A percentile compares a stretch with the other conserved stretches of the same genome.
Conservation (phyloP, 2,329 filamentous ascomycete species). For the Aspergillus sergii region DNA sequence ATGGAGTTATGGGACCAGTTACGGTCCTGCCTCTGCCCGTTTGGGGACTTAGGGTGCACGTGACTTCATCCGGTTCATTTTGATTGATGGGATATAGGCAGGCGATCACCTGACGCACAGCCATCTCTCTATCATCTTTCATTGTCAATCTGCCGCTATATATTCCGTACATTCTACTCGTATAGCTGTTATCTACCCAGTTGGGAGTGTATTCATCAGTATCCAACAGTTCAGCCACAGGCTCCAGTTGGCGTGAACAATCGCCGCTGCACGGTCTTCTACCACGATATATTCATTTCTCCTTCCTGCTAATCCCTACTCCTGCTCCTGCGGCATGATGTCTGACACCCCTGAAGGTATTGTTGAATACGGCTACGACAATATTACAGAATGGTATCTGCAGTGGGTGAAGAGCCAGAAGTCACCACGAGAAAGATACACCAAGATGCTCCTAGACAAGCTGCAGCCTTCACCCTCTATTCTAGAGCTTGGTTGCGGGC, state of each 20-base stretch:
- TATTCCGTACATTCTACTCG: too few relatives aligned
- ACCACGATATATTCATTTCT: neutral
- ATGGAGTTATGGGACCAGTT: too few relatives aligned
- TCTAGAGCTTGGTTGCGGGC: neutral
- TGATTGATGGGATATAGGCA: too few relatives aligned
- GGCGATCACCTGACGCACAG: too few relatives aligned
- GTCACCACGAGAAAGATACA: neutral
- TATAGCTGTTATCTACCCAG: too few relatives aligned
- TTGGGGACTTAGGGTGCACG: too few relatives aligned
- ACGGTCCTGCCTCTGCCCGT: too few relatives aligned
- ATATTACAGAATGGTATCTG: neutral
- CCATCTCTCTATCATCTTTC: too few relatives aligned
- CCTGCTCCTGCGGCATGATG: neutral
- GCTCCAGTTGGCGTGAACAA: neutral
- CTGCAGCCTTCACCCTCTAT: neutral
- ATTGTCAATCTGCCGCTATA: too few relatives aligned
- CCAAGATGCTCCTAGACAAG: neutral
- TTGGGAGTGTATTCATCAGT: too few relatives aligned
- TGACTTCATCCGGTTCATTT: too few relatives aligned
- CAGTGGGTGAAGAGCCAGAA: neutral
- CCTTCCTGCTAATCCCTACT: neutral
- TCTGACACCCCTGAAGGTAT: neutral
- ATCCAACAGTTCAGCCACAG: too few relatives aligned
- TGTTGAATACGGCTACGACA: neutral
- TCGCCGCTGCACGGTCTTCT: neutral